Percentiles rank a stretch among this genome's conserved stretches.
phyloP scores from a whole-genome alignment of 805 yeast genomes.

The Hagleromyces aurorensis region DNA sequence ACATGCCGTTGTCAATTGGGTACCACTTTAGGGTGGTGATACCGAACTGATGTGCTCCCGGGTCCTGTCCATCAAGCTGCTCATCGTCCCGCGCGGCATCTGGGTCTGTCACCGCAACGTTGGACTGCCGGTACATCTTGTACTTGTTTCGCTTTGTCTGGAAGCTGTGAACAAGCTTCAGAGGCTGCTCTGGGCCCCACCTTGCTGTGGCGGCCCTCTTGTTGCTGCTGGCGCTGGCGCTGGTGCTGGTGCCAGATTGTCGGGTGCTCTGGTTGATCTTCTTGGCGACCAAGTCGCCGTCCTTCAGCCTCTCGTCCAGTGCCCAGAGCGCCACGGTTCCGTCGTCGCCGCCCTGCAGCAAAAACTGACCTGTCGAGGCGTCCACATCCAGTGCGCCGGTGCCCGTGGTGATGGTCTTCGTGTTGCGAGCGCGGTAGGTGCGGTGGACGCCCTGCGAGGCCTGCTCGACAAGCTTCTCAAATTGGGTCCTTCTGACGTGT shows the following conservation, averaged over 20 bases:
- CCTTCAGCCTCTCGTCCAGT: slow-evolving; percentile 19
- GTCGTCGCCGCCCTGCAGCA: slow-evolving; percentile 22
- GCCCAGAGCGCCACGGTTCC: slow-evolving; percentile 32
- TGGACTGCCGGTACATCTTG: slow-evolving; percentile 17
- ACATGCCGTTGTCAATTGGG: slow-evolving; percentile 82
- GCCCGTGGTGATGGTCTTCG: slow-evolving; percentile 3
- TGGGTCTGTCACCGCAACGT: too few species aligned
- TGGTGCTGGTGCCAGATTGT: background rate
- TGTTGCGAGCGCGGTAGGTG: too few species aligned
- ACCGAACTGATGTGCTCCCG: slow-evolving; percentile 57
- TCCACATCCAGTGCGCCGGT: slow-evolving; percentile 19
- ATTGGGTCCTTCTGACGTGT: slow-evolving; percentile 10
- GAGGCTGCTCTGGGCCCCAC: slow-evolving; percentile 1
- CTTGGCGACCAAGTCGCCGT: slow-evolving; percentile 22
- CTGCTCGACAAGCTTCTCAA: slow-evolving; percentile 12
- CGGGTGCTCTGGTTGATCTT: slow-evolving; percentile 14
- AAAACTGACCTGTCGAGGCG: slow-evolving; percentile 12
- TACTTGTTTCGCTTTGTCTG: slow-evolving; percentile 18
- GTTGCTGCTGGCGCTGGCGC: slow-evolving; percentile 3
- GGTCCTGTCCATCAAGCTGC: too few species aligned
- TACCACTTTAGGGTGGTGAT: slow-evolving; percentile 77
- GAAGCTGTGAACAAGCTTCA: slow-evolving; percentile 15
- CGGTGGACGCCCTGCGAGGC: too few species aligned
- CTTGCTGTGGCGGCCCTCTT: slow-evolving; percentile 2
- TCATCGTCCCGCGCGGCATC: too few species aligned